Base-by-base conservation (phyloP, 2,329 filamentous ascomycete species). In the Colletotrichum melonis region DNA sequence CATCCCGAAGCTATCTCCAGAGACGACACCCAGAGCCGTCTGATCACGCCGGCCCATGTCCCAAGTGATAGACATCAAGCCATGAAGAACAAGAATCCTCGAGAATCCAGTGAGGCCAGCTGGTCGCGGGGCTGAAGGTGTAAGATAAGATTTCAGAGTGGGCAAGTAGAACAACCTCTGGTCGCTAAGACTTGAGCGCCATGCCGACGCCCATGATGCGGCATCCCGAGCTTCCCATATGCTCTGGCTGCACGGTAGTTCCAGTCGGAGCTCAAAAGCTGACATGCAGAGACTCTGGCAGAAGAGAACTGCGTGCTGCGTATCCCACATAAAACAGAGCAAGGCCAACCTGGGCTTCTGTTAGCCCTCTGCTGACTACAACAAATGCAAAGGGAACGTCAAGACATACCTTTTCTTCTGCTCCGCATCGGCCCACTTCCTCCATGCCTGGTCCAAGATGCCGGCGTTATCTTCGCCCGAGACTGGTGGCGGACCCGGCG, bases 201-300 rank as follows among this genome's bases (percentile, higher is more conserved):
- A 84, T 7, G 84, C 75, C 1, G 84, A 82, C 1, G 82, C 81
- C 89, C 89, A 90, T 46, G 86, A 84, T 7, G 84, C 82, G 0
- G 89, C 85, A 0, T 88, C 86, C 1, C 83, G 79, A 2, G 90
- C 89, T 78, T 92, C 90, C 90, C 90, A 92, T 0, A 88, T 76
- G 0, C 82, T 78, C 63, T 89, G 84, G 54, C 86, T 84, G 76
- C 88, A 91, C 0, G 90, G 90, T 2, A 92, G 78, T 2, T 85
- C 84, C 0, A 89, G 85, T 0, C 89, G 86, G 1, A 92, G 84
- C 76, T 92, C 90, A 63, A 92, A 92, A 0, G 90, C 88, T 1
- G 89, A 92, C 90, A 92, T 92, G 79, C 90, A 92, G 0, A 92
- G 84, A 5, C 88, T 91, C 77, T 92, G 90, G n/a, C 89, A 91